Conservation (phyloP, 2,329 filamentous ascomycete genomes). For the Ilyonectria sp. region DNA sequence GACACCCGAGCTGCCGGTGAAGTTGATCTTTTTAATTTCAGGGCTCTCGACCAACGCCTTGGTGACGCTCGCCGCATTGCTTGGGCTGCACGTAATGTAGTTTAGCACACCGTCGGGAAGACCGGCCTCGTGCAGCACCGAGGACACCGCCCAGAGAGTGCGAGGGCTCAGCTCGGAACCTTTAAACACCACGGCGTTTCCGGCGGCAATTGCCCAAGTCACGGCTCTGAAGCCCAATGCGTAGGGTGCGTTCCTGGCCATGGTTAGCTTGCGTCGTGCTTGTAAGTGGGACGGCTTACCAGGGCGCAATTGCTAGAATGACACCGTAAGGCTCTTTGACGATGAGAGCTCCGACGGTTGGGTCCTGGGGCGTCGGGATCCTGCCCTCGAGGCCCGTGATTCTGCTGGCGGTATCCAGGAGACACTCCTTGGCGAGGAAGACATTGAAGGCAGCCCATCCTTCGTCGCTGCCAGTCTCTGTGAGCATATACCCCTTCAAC, state of each 20-base stretch:
- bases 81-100: slow-evolving; percentile 50
- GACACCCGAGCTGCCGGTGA: slow-evolving; percentile 46
- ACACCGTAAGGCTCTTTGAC: slow-evolving; percentile 55
- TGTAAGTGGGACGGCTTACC: slow-evolving; percentile 39
- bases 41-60: slow-evolving; percentile 55
- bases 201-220: slow-evolving; percentile 27
- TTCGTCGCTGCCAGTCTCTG: slow-evolving; percentile 52
- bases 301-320: slow-evolving; percentile 50
- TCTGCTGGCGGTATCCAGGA: slow-evolving; percentile 16
- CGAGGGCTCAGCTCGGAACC: slow-evolving; percentile 53
- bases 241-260: slow-evolving; percentile 39
- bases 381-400: slow-evolving; percentile 23
- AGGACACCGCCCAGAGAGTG: slow-evolving; percentile 51
- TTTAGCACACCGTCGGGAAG: slow-evolving; percentile 60
- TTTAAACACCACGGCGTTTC: slow-evolving; percentile 43
- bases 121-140: slow-evolving; percentile 58
- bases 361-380: slow-evolving; percentile 45
- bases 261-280: slow-evolving; percentile 34
- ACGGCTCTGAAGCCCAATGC: slow-evolving; percentile 22
- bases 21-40: slow-evolving; percentile 26
- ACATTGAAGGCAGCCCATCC: slow-evolving; percentile 33
- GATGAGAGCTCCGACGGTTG: slow-evolving; percentile 66
- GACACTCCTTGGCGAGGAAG: slow-evolving; percentile 7
- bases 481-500: slow-evolving; percentile 66
- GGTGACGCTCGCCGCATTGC: slow-evolving; percentile 54